Base-by-base conservation (phyloP, 164 flowering plant genomes). In the Paratinospora sagittata region DNA sequence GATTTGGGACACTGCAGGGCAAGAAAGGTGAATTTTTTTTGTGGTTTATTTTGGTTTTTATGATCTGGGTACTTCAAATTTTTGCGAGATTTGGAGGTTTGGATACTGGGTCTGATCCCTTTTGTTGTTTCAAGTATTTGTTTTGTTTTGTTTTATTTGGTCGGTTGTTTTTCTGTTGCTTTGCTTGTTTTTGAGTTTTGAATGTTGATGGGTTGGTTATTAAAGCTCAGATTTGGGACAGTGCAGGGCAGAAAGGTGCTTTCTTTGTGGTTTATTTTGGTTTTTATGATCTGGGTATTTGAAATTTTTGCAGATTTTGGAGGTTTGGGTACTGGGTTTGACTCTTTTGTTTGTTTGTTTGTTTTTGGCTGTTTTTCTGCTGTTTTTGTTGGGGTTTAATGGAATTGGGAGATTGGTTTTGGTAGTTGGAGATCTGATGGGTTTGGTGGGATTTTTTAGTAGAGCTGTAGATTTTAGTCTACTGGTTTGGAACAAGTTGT, bases 1-100 rank as follows among this genome's bases (percentile, higher is more conserved):
- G 71, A 69, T 69, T 69, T 69, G 71, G 71, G 71, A 69, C n/a
- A 69, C 71, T 2, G 71, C 71, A 11, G 71, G 71, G 21, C 71
- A 69, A 58, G 71, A 69, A 14, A 69, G 71, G 71, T 69, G 57
- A 9, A 2, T 55, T 12, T 52, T 3, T 10, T 0, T 33, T 19
- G 13, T 69, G n/a, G 9, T 19, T 5, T 19, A n/a, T 4, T 55
- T 69, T 13, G 47, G 27, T 12, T 55, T 69, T 68, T 19, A 6
- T 10, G 30, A 69, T 23, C 45, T 57, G 19, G 62, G 71, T 45
- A 11, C 2, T 69, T 55, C 27, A 57, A 52, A 19, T 69, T 3
- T 68, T 30, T 30, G 3, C 5, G 27, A 33, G 14, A 55, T 55
- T 30, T 52, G 43, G 57, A 5, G 43, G 21, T 68, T 68, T 68